Base-by-base conservation (phyloP, 164 flowering plant species). In the Piper longum region DNA sequence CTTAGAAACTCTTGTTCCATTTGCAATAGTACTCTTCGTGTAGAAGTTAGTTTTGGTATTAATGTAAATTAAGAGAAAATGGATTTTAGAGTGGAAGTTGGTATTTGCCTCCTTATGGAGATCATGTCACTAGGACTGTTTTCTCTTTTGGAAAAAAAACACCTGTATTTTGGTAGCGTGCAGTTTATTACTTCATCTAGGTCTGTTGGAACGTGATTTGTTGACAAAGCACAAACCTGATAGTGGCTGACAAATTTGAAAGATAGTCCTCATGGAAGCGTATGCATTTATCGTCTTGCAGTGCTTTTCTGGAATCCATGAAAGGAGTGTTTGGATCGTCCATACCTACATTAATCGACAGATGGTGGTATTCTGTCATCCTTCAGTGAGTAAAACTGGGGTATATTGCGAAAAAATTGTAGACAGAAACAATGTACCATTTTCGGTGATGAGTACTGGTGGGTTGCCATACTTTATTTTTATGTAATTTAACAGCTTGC, bases 401-500 rank as follows among this genome's bases (percentile, higher is more conserved):
- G 40, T 7, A 7, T 2, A 7, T 40, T 16, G 16, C 4, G 9
- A 16, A 13, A 59, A 14, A 5, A 41, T 39, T 13, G 3, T 1
- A 36, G 40, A 55, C 16, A 16, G 4, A 17, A 9, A 61, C 74
- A 11, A 11, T 44, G 48, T 51, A 87, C 98, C 98, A 65, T 91
- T 91, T 80, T 91, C 98, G 4, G 98, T 89, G 62, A 89, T 86
- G 54, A 89, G 57, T 11, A 89, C 79, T 26, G 83, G 84, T 56
- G 85, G 91, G 59, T 91, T 86, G 39, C 75, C 82, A 67, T 89
- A 91, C 59, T 77, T 84, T 56, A 89, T 81, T 72, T 77, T 89
- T 13, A 89, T 65, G 66, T 85, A 85, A 41, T 16, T 77, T 16
- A 76, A 69, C 66, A 89, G 66, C 69, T 81, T 81, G 36, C 86